Conservation (phyloP, 2,329 filamentous ascomycete genomes). For the Penicillium sp. region DNA sequence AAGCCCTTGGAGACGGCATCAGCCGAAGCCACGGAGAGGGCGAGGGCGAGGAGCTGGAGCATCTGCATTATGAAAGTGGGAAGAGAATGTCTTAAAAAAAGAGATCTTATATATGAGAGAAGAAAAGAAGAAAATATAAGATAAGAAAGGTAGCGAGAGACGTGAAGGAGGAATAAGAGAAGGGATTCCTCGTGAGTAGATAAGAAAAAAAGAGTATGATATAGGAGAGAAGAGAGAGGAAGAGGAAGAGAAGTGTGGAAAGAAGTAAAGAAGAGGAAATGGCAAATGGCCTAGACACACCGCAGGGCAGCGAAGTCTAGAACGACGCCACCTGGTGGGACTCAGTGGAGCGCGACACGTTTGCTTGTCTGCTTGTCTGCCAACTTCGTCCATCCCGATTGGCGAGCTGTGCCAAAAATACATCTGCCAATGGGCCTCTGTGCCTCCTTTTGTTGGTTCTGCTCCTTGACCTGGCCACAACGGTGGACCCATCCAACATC, state of each 20-base stretch:
- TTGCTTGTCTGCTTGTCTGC: slow-evolving; percentile 22
- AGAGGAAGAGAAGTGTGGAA: slow-evolving; percentile 12
- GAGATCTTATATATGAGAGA: slow-evolving; percentile 7
- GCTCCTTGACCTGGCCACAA: not conserved
- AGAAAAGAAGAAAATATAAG: slow-evolving; percentile 5
- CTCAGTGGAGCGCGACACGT: slow-evolving; percentile 27
- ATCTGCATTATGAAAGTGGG: slow-evolving; percentile 36
- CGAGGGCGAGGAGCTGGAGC: slow-evolving; percentile 38
- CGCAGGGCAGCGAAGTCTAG: slow-evolving; percentile 21
- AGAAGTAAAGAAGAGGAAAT: slow-evolving; percentile 13
- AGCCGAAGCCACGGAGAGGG: slow-evolving; percentile 37
- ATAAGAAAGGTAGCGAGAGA: slow-evolving; percentile 7
- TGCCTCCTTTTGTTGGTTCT: not conserved
- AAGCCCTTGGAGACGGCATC: slow-evolving; percentile 50
- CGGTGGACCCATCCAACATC: not conserved
- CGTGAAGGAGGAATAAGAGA: slow-evolving; percentile 16
- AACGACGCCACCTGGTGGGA: slow-evolving; percentile 25
- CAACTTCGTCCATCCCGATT: slow-evolving; percentile 5
- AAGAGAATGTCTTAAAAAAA: slow-evolving; percentile 19
- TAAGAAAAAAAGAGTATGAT: not conserved
- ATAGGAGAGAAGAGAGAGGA: slow-evolving; percentile 7
- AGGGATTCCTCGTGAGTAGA: slow-evolving; percentile 7
- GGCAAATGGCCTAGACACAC: not conserved
- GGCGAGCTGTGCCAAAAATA: slow-evolving; percentile 21
- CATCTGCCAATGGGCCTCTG: slow-evolving; percentile 15